A percentile compares a stretch with the other conserved stretches of the same genome.
These are phyloP conservation scores for Drechslerella coelobrocha DNA, from an alignment of 2,329 filamentous ascomycete genomes.

Conservation along the genomic window DNA sequence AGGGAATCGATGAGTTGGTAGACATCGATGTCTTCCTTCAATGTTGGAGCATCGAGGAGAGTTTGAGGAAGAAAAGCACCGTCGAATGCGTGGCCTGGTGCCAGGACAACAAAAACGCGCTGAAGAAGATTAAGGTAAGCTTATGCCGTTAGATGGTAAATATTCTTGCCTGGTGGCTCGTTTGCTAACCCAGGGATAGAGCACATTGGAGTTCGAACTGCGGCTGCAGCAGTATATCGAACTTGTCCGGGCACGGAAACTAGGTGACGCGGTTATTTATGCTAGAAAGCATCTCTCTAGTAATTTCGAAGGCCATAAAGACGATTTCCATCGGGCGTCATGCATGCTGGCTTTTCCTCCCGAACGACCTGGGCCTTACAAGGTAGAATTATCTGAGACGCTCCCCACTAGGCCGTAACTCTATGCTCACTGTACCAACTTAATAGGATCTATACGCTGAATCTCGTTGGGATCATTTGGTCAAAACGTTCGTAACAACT, in stretches of 20 bases:
- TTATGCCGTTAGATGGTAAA: slow-evolving; percentile 9
- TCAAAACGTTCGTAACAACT: slow-evolving; percentile 80
- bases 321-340: slow-evolving; percentile 74
- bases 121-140: slow-evolving; percentile 82
- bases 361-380: slow-evolving; percentile 68
- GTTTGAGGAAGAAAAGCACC: slow-evolving; percentile 73
- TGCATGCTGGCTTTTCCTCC: slow-evolving; percentile 79
- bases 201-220: slow-evolving; percentile 88
- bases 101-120: slow-evolving; percentile 86
- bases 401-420: not conserved
- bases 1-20: slow-evolving; percentile 78
- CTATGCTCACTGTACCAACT: slow-evolving; percentile 28
- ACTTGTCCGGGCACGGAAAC: slow-evolving; percentile 73
- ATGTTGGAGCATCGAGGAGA: slow-evolving; percentile 78
- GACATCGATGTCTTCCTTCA: slow-evolving; percentile 87
- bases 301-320: slow-evolving; percentile 72
- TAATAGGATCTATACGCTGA: slow-evolving; percentile 73
- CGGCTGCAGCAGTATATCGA: slow-evolving; percentile 95
- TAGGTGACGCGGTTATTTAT: slow-evolving; percentile 79
- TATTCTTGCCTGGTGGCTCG: slow-evolving; percentile 11
- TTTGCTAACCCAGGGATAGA: slow-evolving; percentile 61
- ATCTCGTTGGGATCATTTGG: slow-evolving; percentile 76
- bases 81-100: slow-evolving; percentile 87
- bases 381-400: slow-evolving; percentile 58
- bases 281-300: slow-evolving; percentile 80